These are phyloP conservation scores for Uncinocarpus reesii DNA, from an alignment of 2,329 filamentous ascomycete species.

Conservation along the genomic window DNA sequence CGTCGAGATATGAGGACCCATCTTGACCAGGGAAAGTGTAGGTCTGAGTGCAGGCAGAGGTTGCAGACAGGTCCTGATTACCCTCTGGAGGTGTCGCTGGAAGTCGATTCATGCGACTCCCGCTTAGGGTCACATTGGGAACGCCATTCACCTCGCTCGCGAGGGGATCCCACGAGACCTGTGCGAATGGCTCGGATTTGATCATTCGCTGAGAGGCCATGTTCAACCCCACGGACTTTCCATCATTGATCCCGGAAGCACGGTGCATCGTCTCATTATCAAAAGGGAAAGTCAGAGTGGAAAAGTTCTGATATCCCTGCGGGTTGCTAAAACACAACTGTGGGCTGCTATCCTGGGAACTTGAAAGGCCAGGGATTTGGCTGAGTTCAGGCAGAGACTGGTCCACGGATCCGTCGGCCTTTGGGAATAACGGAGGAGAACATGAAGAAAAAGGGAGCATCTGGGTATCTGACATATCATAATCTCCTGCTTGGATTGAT, in stretches of 20 bases:
- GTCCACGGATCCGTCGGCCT: slow-evolving; percentile 28
- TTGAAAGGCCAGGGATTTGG: slow-evolving; percentile 29
- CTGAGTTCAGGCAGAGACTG: slow-evolving; percentile 32
- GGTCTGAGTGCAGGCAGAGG: slow-evolving; percentile 32
- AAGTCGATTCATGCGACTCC: slow-evolving; percentile 23
- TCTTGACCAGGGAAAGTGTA: slow-evolving; percentile 33
- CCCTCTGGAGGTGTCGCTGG: slow-evolving; percentile 36
- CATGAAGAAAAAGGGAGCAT: slow-evolving; percentile 35
- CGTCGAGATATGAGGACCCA: slow-evolving; percentile 31
- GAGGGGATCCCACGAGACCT: slow-evolving; percentile 17
- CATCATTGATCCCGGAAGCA: slow-evolving; percentile 24
- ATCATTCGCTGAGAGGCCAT: slow-evolving; percentile 26
- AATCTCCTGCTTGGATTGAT: slow-evolving; percentile 28
- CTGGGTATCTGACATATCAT: slow-evolving; percentile 33
- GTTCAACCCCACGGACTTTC: slow-evolving; percentile 30
- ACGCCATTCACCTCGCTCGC: background rate
- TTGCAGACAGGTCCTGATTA: slow-evolving; percentile 33
- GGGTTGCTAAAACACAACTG: slow-evolving; percentile 30
- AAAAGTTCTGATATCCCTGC: slow-evolving; percentile 32
- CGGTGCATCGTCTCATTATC: slow-evolving; percentile 32
- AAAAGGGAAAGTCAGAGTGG: slow-evolving; percentile 33
- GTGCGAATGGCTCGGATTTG: slow-evolving; percentile 27
- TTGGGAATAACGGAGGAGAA: slow-evolving; percentile 33
- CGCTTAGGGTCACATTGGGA: background rate
- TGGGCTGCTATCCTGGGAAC: slow-evolving; percentile 22